A percentile compares a stretch with the other conserved stretches of the same genome.
Evolutionary conservation across 768 basidiomycete species (phyloP).

Genomic region (Trichaptum fuscoviolaceum): DNA sequence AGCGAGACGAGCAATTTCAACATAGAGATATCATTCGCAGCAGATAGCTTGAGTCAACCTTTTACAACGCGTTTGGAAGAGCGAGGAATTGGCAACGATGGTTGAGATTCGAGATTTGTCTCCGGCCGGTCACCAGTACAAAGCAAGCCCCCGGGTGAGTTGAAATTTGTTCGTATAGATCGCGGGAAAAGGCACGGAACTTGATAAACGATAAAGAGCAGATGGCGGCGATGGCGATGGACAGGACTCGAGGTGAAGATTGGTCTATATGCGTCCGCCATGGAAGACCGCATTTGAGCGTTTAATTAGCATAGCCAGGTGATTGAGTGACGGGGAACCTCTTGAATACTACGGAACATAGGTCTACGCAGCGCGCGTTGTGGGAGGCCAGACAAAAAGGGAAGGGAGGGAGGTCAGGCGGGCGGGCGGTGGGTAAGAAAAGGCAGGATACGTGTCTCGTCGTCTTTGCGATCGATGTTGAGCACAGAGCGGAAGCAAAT

Average conservation of each 20-base stretch:
- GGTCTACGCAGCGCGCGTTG: no score
- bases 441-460: neutral
- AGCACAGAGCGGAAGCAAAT: neutral
- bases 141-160: neutral
- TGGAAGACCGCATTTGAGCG: neutral
- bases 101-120: neutral
- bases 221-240: neutral
- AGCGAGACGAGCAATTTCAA: neutral
- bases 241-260: neutral
- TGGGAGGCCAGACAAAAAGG: no score
- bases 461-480: neutral
- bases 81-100: neutral
- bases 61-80: neutral
- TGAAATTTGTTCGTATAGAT: neutral
- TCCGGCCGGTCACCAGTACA: neutral
- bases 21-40: neutral
- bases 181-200: neutral
- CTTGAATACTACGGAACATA: neutral
- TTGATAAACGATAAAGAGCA: neutral
- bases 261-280: neutral
- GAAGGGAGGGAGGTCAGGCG: neutral
- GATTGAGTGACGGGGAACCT: constrained; percentile 1
- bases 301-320: neutral
- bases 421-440: neutral
- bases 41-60: neutral